Conservation (phyloP, 2,329 filamentous ascomycete genomes). For the Ilyonectria mors-panacis region DNA sequence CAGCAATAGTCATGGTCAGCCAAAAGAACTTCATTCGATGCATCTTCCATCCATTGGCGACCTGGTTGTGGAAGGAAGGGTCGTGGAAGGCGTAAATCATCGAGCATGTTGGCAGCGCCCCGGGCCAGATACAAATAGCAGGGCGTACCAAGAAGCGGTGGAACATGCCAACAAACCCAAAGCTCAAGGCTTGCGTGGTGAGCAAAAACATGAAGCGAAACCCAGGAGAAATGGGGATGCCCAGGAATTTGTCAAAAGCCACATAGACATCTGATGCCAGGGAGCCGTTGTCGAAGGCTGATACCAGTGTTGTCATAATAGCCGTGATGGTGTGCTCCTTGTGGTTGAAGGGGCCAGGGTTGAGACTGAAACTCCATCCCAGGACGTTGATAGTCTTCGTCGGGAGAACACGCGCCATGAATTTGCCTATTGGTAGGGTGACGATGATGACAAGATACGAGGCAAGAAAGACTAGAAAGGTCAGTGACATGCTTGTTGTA, state of each 20-base stretch:
- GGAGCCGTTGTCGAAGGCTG: constrained; percentile 20
- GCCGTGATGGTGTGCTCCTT: constrained; percentile 33
- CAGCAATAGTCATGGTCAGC: constrained; percentile 65
- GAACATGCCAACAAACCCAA: constrained; percentile 63
- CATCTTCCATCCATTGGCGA: constrained; percentile 28
- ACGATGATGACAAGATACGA: constrained; percentile 20
- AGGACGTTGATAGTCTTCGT: neutral
- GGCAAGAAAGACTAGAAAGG: constrained; percentile 12
- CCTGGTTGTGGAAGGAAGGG: constrained; percentile 10
- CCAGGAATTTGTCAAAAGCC: constrained; percentile 22
- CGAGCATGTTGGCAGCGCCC: constrained; percentile 15
- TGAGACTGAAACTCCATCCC: constrained; percentile 19
- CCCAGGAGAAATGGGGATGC: neutral
- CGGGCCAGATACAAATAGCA: constrained; percentile 23
- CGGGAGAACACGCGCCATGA: constrained; percentile 15
- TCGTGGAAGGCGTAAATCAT: constrained; percentile 30
- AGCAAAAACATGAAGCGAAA: constrained; percentile 21
- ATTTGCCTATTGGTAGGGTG: constrained; percentile 16
- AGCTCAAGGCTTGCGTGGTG: constrained; percentile 61
- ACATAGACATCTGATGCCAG: constrained; percentile 14
- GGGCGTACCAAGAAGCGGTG: constrained; percentile 56
- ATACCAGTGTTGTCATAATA: constrained; percentile 24
- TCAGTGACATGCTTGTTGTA: too few species aligned
- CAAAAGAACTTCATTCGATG: constrained; percentile 42
- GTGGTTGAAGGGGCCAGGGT: constrained; percentile 31